These are phyloP conservation scores for Auricularia sp. DNA, from an alignment of 768 basidiomycete genomes.

Conservation along the genomic window DNA sequence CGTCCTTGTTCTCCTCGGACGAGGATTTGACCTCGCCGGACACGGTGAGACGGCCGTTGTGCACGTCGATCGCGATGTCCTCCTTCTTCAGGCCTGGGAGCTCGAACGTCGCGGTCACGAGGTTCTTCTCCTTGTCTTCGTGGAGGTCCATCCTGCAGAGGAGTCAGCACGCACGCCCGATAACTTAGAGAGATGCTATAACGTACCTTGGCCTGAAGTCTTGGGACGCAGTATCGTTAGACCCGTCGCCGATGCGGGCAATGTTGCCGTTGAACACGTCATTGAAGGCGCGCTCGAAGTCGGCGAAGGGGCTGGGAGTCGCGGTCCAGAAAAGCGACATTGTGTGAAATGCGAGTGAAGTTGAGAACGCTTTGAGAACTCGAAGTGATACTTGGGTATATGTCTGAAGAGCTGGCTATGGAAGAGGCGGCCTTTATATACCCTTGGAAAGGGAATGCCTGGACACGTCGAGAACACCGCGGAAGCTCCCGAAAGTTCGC, in stretches of 20 bases:
- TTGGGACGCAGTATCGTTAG: background rate
- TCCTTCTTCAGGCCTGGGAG: conserved; percentile 44
- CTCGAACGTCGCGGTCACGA: conserved; percentile 44
- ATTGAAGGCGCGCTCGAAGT: conserved; percentile 33
- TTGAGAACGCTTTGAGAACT: background rate
- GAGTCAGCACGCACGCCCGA: background rate
- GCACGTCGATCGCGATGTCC: conserved; percentile 32
- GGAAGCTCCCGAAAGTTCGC: background rate
- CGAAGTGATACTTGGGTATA: background rate
- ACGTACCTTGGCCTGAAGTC: conserved; percentile 18
- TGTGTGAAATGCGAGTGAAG: background rate
- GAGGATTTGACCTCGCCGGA: conserved; percentile 30
- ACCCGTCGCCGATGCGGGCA: conserved; percentile 9
- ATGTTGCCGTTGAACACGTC: conserved; percentile 20
- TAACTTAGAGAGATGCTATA: background rate
- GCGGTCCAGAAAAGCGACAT: background rate
- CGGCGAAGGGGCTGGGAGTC: conserved; percentile 19
- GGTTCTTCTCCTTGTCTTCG: conserved; percentile 30
- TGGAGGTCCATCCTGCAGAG: conserved; percentile 30
- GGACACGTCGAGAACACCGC: too few relatives aligned
- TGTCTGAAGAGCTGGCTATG: background rate
- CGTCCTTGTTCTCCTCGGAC: conserved; percentile 22
- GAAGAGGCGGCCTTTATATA: background rate
- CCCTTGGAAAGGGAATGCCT: too few relatives aligned
- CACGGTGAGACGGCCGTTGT: conserved; percentile 15